phyloP scores from a whole-genome alignment of 1,284 basidiomycete genomes.

The Microbotryomycetes sp. region DNA sequence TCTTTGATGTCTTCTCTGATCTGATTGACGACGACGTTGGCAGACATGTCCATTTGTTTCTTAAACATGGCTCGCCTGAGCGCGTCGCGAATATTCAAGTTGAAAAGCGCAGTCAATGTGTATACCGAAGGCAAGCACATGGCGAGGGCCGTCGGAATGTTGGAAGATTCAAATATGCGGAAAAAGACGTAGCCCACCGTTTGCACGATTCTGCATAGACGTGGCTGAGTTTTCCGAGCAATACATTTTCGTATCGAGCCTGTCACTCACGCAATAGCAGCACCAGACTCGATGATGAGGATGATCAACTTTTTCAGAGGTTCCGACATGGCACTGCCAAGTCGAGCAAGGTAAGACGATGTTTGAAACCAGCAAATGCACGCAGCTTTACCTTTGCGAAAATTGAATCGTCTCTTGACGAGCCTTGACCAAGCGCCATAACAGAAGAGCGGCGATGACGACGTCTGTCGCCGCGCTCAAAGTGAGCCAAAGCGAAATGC shows the following conservation, averaged over 20 bases:
- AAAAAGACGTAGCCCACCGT: neutral
- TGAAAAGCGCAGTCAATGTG: neutral
- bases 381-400: neutral
- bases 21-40: too few species aligned
- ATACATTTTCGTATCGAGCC: neutral
- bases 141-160: neutral
- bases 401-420: neutral
- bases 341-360: neutral
- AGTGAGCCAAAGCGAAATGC: neutral
- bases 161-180: neutral
- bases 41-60: too few species aligned
- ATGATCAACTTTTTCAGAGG: neutral
- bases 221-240: neutral
- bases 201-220: neutral
- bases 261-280: neutral
- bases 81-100: neutral
- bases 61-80: neutral
- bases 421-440: neutral
- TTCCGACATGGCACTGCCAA: neutral
- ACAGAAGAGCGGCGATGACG: neutral
- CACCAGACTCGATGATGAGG: neutral
- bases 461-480: neutral
- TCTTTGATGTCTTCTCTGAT: too few species aligned
- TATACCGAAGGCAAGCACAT: neutral
- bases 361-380: neutral